Evolutionary conservation across 768 basidiomycete genomes (phyloP).

Genomic region (Russula foetens): DNA sequence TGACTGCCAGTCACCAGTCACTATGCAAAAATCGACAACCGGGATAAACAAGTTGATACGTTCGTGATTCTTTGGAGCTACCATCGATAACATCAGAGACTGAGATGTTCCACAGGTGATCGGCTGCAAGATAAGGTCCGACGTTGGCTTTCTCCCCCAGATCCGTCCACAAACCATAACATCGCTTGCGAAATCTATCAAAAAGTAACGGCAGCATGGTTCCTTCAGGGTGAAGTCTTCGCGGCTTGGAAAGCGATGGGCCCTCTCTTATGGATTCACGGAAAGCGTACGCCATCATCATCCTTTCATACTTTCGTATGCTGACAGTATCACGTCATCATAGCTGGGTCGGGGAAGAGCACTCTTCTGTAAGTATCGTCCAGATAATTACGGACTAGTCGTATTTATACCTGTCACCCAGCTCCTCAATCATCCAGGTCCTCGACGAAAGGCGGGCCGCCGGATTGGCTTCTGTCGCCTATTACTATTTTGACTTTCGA

Average conservation of each 20-base stretch:
- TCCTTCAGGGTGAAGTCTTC: not conserved
- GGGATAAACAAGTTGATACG: not conserved
- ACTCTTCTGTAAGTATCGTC: not conserved
- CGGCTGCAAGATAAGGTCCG: not conserved
- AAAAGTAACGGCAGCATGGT: not conserved
- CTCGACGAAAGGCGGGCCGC: not conserved
- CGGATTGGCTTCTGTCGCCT: constrained; percentile 1
- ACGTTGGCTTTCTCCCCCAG: not conserved
- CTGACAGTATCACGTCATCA: not conserved
- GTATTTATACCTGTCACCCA: not conserved
- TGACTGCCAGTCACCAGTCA: not conserved
- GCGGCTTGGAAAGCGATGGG: not conserved
- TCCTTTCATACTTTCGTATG: not conserved
- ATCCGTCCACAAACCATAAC: not conserved
- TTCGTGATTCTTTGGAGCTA: not conserved
- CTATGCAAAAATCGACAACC: not conserved
- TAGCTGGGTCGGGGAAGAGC: constrained; percentile 9
- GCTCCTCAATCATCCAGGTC: constrained; percentile 3
- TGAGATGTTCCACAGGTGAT: not conserved
- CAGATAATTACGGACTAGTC: not conserved
- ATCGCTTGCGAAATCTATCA: not conserved
- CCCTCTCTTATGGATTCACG: constrained; percentile 7
- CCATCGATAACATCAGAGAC: not conserved
- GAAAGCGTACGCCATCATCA: not conserved
- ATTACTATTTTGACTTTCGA: constrained; percentile 10